A percentile compares a stretch with the other conserved stretches of the same genome.
These are phyloP conservation scores for Ustilago esculenta DNA, from an alignment of 1,284 basidiomycete species.

Conservation along the genomic window DNA sequence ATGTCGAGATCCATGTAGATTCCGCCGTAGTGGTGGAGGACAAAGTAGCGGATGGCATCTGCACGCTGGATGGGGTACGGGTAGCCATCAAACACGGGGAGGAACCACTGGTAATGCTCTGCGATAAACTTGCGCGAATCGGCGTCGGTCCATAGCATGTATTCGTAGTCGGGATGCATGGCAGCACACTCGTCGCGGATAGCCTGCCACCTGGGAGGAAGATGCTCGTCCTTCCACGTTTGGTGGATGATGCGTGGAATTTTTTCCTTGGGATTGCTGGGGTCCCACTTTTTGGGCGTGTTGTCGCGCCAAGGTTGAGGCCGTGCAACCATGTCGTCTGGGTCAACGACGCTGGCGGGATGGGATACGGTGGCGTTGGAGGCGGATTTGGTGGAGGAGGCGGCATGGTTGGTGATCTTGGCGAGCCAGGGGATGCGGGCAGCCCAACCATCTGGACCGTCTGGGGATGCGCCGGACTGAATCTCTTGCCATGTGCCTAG, in stretches of 20 bases:
- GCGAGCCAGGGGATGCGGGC: constrained; percentile 49
- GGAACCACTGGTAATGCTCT: constrained; percentile 87
- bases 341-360: constrained; percentile 12
- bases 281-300: constrained; percentile 34
- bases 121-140: constrained; percentile 88
- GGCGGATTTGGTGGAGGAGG: constrained; percentile 1
- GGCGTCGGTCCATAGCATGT: constrained; percentile 97
- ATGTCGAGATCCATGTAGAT: constrained; percentile 97
- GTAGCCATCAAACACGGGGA: constrained; percentile 91
- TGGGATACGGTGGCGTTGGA: constrained; percentile 3
- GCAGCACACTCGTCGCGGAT: constrained; percentile 67
- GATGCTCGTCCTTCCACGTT: constrained; percentile 92
- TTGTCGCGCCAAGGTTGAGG: constrained; percentile 47
- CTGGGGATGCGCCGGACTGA: constrained; percentile 40
- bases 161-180: constrained; percentile 83
- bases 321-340: constrained; percentile 12
- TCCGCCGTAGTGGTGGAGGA: constrained; percentile 90
- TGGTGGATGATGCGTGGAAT: constrained; percentile 96
- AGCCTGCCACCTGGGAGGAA: constrained; percentile 83
- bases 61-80: constrained; percentile 94
- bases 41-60: constrained; percentile 96
- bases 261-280: constrained; percentile 51
- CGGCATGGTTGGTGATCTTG: constrained; percentile 26
- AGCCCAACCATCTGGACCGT: constrained; percentile 48
- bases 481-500: constrained; percentile 64